These are phyloP conservation scores for Coemansia sp. DNA, from an alignment of 192 early-diverging fungal species.

Conservation along the genomic window DNA sequence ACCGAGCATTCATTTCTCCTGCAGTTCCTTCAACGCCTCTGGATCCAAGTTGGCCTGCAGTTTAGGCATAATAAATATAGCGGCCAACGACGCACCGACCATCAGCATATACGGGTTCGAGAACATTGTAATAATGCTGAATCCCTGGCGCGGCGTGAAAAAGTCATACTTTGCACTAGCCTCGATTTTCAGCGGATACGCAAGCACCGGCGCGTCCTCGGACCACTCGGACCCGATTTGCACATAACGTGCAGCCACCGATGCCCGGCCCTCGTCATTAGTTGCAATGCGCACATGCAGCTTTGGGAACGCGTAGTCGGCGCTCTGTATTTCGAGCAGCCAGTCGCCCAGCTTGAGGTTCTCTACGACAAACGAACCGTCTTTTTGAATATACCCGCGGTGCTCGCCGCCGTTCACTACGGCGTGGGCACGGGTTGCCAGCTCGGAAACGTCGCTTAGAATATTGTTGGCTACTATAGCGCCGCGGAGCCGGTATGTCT, in stretches of 20 bases:
- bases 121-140: slow-evolving; percentile 61
- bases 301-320: slow-evolving; percentile 54
- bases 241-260: slow-evolving; percentile 49
- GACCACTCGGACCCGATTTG: slow-evolving; percentile 52
- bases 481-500: slow-evolving; percentile 50
- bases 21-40: slow-evolving; percentile 54
- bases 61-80: slow-evolving; percentile 66
- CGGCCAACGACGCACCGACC: slow-evolving; percentile 58
- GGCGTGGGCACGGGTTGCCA: slow-evolving; percentile 22
- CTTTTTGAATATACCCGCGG: slow-evolving; percentile 37
- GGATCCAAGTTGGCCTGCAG: slow-evolving; percentile 63
- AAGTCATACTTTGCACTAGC: slow-evolving; percentile 52
- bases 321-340: slow-evolving; percentile 43
- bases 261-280: slow-evolving; percentile 28
- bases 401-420: slow-evolving; percentile 52
- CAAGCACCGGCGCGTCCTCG: slow-evolving; percentile 36
- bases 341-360: slow-evolving; percentile 45
- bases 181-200: slow-evolving; percentile 46
- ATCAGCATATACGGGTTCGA: slow-evolving; percentile 70
- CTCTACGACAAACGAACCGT: slow-evolving; percentile 47
- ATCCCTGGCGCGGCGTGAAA: slow-evolving; percentile 58
- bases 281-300: slow-evolving; percentile 46
- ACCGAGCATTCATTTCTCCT: slow-evolving; percentile 15
- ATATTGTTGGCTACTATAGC: slow-evolving; percentile 34
- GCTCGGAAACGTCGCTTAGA: slow-evolving; percentile 24